These are phyloP conservation scores for Eimeria tenella DNA, from an alignment of 169 alveolate species.

Conservation along the genomic window DNA sequence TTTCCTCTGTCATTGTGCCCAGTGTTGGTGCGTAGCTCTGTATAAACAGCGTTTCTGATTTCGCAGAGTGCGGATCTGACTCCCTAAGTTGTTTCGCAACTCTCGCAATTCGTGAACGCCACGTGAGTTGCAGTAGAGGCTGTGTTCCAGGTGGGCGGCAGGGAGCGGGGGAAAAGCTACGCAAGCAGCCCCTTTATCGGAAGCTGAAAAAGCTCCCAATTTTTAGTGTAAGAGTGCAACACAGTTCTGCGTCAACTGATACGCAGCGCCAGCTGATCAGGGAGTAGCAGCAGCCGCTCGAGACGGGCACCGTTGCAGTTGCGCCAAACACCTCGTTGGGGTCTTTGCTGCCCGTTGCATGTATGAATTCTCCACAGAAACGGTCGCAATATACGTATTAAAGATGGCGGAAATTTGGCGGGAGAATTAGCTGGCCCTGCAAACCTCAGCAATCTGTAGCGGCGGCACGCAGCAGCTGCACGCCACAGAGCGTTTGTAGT, in stretches of 20 bases:
- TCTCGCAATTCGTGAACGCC: slow-evolving; percentile 34
- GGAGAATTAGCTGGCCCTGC: slow-evolving; percentile 16
- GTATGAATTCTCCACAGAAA: neutral
- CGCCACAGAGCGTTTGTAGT: slow-evolving; percentile 61
- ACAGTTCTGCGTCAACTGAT: slow-evolving; percentile 11
- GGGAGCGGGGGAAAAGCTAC: slow-evolving; percentile 7
- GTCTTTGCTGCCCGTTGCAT: slow-evolving; percentile 23
- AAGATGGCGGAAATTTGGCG: neutral
- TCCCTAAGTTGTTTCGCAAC: slow-evolving; percentile 10
- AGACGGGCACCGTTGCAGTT: slow-evolving; percentile 31
- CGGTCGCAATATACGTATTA: neutral
- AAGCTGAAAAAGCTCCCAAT: neutral
- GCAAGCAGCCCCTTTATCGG: slow-evolving; percentile 16
- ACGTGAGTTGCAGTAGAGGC: neutral
- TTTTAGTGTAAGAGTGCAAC: neutral
- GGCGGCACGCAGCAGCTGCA: slow-evolving; percentile 74
- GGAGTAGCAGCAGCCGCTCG: slow-evolving; percentile 62
- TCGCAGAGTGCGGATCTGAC: neutral
- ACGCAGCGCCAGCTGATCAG: slow-evolving; percentile 66
- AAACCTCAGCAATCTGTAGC: slow-evolving; percentile 40
- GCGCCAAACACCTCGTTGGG: slow-evolving; percentile 33
- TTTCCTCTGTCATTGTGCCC: slow-evolving; percentile 60
- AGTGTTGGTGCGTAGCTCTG: neutral
- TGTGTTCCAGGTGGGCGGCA: neutral
- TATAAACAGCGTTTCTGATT: neutral